These are phyloP conservation scores for Talaromyces islandicus DNA, from an alignment of 2,329 filamentous ascomycete genomes.

Conservation along the genomic window DNA sequence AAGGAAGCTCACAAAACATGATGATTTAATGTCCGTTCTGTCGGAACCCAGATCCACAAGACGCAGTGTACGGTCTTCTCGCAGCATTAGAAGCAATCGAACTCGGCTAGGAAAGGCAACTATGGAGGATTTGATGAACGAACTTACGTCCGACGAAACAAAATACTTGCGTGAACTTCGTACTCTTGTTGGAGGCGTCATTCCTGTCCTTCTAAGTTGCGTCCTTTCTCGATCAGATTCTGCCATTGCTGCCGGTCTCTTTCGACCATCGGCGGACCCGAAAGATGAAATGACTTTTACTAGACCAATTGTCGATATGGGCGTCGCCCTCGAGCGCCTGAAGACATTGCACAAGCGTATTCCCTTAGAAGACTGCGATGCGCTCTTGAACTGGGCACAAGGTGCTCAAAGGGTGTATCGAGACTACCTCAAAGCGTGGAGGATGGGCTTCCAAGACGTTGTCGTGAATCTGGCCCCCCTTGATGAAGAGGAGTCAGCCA, in stretches of 20 bases:
- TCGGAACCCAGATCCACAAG: slow-evolving; percentile 59
- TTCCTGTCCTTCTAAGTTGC: slow-evolving; percentile 82
- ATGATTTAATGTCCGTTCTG: slow-evolving; percentile 87
- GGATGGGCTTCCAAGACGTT: slow-evolving; percentile 88
- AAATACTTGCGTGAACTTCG: slow-evolving; percentile 88
- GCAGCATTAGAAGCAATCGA: slow-evolving; percentile 70
- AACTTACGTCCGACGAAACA: slow-evolving; percentile 75
- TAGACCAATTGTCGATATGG: slow-evolving; percentile 90
- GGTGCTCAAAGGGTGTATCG: slow-evolving; percentile 71
- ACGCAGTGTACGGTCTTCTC: slow-evolving; percentile 67
- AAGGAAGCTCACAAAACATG: slow-evolving; percentile 79
- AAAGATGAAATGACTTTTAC: slow-evolving; percentile 61
- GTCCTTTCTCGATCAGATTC: slow-evolving; percentile 68
- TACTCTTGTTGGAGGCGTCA: slow-evolving; percentile 88
- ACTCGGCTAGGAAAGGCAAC: slow-evolving; percentile 63
- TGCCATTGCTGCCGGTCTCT: slow-evolving; percentile 60
- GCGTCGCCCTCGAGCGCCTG: slow-evolving; percentile 77
- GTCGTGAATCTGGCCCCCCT: slow-evolving; percentile 85
- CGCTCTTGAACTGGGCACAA: slow-evolving; percentile 75
- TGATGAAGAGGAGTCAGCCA: slow-evolving; percentile 53
- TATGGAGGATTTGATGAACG: slow-evolving; percentile 67
- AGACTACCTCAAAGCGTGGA: slow-evolving; percentile 82
- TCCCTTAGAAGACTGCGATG: slow-evolving; percentile 64
- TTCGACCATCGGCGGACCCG: slow-evolving; percentile 51
- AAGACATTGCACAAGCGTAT: slow-evolving; percentile 74